phyloP scores from a whole-genome alignment of 148 eudicot species.

The Spergularia marina region DNA sequence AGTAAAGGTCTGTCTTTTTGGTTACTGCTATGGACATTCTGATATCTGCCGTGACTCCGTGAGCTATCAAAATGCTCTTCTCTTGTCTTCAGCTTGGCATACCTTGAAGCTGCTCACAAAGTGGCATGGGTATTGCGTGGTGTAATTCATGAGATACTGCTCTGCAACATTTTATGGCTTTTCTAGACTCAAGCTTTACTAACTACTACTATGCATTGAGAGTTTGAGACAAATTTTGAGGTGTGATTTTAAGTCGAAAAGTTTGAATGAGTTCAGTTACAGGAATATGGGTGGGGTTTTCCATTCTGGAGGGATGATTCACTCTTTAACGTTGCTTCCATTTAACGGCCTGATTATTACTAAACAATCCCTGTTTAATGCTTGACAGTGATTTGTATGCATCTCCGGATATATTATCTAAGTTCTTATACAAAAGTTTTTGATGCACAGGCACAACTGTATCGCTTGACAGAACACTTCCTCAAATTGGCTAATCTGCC shows the following conservation, averaged over 20 bases:
- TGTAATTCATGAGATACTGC: background rate
- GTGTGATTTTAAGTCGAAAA: background rate
- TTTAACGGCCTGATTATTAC: background rate
- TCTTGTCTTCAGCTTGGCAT: background rate
- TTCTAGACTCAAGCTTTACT: background rate
- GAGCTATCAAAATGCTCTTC: background rate
- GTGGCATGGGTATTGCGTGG: background rate
- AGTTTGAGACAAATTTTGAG: background rate
- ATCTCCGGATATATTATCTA: background rate
- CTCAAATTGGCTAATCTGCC: constrained; percentile 69
- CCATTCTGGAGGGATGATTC: background rate
- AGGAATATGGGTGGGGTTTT: background rate
- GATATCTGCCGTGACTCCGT: background rate
- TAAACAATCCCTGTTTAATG: constrained; percentile 6
- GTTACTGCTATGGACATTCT: background rate
- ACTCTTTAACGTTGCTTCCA: background rate
- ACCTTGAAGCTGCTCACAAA: background rate
- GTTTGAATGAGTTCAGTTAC: background rate
- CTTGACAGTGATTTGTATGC: background rate
- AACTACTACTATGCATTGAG: background rate
- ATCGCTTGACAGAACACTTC: constrained; percentile 89
- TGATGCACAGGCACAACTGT: constrained; percentile 70
- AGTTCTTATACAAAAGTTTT: constrained; percentile 15
- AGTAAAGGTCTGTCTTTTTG: no score
- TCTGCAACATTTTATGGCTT: background rate